A percentile compares a stretch with the other conserved stretches of the same genome.
phyloP scores from a whole-genome alignment of 495 filamentous ascomycete species.

The Cladorrhinum samala region DNA sequence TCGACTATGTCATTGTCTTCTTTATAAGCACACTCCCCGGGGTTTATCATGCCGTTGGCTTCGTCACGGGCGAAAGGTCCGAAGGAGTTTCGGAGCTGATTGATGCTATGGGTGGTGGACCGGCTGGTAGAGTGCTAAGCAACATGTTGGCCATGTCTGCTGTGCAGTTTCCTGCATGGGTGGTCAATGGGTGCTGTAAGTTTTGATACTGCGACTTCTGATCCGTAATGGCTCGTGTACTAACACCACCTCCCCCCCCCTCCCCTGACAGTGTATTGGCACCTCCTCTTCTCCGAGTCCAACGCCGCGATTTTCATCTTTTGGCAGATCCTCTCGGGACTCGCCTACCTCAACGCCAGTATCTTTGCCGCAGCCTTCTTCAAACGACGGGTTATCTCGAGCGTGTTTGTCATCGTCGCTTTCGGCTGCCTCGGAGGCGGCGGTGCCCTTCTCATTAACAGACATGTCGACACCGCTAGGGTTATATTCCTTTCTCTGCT shows the following conservation, averaged over 20 bases:
- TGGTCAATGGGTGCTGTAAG: constrained; percentile 34
- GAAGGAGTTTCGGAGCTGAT: constrained; percentile 65
- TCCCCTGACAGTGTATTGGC: constrained; percentile 37
- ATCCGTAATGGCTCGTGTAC: background rate
- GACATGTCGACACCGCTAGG: background rate
- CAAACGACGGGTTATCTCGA: constrained; percentile 49
- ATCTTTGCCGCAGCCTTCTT: constrained; percentile 66
- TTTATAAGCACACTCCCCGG: constrained; percentile 11
- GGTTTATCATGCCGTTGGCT: constrained; percentile 28
- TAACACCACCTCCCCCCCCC: constrained; percentile 26
- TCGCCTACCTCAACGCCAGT: constrained; percentile 57
- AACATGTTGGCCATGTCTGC: constrained; percentile 7
- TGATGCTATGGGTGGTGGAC: constrained; percentile 56
- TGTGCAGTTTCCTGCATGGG: constrained; percentile 12
- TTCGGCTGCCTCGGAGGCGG: constrained; percentile 13
- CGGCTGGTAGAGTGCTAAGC: constrained; percentile 8
- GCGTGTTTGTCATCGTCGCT: constrained; percentile 15
- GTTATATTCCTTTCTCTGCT: constrained; percentile 12
- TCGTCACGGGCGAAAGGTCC: constrained; percentile 67
- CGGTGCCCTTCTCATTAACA: constrained; percentile 10
- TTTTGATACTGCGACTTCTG: background rate
- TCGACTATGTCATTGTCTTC: constrained; percentile 13
- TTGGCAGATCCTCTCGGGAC: constrained; percentile 53
- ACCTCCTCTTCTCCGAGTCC: constrained; percentile 56
- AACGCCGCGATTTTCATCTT: constrained; percentile 54